A percentile compares a stretch with the other conserved stretches of the same genome.
These are phyloP conservation scores for Aspergillus pseudoterreus DNA, from an alignment of 2,329 filamentous ascomycete species.

Conservation along the genomic window DNA sequence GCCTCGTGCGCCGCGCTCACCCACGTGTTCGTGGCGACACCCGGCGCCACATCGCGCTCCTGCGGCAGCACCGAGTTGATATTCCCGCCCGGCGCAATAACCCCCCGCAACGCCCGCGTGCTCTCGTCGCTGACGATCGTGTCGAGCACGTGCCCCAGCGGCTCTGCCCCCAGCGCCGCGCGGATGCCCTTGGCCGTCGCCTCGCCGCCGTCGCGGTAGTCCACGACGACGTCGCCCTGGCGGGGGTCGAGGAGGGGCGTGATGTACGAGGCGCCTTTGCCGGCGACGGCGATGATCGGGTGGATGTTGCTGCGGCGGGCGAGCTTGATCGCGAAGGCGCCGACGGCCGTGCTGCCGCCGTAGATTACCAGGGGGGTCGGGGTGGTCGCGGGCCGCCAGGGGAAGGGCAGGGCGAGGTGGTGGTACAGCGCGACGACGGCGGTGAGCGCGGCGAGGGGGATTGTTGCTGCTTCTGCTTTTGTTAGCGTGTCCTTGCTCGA, in stretches of 20 bases:
- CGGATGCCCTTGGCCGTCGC: conserved; percentile 46
- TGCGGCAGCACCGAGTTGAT: conserved; percentile 10
- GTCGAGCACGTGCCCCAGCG: conserved; percentile 8
- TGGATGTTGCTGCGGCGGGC: conserved; percentile 55
- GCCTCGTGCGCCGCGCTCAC: conserved; percentile 6
- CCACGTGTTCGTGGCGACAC: conserved; percentile 6
- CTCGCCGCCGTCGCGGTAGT: conserved; percentile 58
- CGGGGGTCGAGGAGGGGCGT: conserved; percentile 49
- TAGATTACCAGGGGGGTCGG: conserved; percentile 46
- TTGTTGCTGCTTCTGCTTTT: conserved; percentile 51
- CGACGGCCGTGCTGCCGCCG: conserved; percentile 53
- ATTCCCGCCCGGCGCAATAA: conserved; percentile 11
- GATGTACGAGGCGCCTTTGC: conserved; percentile 50
- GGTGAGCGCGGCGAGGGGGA: conserved; percentile 56
- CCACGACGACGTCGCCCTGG: conserved; percentile 57
- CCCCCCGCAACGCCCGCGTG: conserved; percentile 2
- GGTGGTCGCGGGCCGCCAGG: conserved; percentile 42
- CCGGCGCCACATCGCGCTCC: conserved; percentile 4
- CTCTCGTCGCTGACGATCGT: conserved; percentile 7
- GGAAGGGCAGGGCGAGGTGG: conserved; percentile 46
- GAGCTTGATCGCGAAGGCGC: conserved; percentile 57
- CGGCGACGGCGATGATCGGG: conserved; percentile 59
- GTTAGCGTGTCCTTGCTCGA: background rate
- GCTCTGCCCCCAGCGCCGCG: background rate
- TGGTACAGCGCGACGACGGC: conserved; percentile 51